Percentiles rank a stretch among this genome's conserved stretches.
Evolutionary conservation across 495 filamentous ascomycete genomes (phyloP).

Genomic region (Mytilinidion resinicola): DNA sequence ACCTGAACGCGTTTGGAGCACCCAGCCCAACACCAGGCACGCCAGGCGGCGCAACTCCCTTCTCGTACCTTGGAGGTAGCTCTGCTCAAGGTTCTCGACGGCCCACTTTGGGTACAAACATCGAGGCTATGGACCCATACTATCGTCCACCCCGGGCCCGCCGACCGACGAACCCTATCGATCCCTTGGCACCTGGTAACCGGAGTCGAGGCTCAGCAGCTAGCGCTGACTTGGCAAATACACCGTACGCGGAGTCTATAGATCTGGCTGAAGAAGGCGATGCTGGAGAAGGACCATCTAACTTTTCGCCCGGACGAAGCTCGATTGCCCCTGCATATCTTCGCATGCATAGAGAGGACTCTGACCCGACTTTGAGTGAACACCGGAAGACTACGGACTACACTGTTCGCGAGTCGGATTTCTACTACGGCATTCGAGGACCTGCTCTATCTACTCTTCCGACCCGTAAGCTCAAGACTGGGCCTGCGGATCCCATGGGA

Average conservation of each 20-base stretch:
- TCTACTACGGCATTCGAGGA: constrained; percentile 81
- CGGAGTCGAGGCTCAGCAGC: constrained; percentile 45
- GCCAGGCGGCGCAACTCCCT: constrained; percentile 13
- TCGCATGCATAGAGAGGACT: constrained; percentile 44
- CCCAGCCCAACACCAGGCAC: constrained; percentile 45
- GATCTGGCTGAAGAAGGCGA: constrained; percentile 37
- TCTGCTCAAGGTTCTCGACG: constrained; percentile 28
- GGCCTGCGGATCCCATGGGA: constrained; percentile 88
- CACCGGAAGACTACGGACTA: constrained; percentile 67
- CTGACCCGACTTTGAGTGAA: constrained; percentile 43
- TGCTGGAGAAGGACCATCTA: constrained; percentile 45
- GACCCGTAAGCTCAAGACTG: constrained; percentile 75
- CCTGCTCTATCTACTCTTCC: constrained; percentile 78
- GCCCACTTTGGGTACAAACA: constrained; percentile 19
- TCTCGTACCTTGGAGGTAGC: constrained; percentile 40
- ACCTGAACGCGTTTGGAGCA: constrained; percentile 48
- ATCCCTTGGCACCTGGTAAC: constrained; percentile 39
- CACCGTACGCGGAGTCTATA: constrained; percentile 39
- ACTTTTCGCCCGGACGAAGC: constrained; percentile 47
- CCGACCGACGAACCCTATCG: constrained; percentile 45
- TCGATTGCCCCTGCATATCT: constrained; percentile 38
- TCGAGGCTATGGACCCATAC: constrained; percentile 45
- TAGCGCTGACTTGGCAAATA: constrained; percentile 49
- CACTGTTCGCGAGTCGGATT: constrained; percentile 85
- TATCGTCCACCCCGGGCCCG: constrained; percentile 76